A percentile compares a stretch with the other conserved stretches of the same genome.
Evolutionary conservation across 2,329 filamentous ascomycete species (phyloP).

Genomic region (Colletotrichum caudatum): DNA sequence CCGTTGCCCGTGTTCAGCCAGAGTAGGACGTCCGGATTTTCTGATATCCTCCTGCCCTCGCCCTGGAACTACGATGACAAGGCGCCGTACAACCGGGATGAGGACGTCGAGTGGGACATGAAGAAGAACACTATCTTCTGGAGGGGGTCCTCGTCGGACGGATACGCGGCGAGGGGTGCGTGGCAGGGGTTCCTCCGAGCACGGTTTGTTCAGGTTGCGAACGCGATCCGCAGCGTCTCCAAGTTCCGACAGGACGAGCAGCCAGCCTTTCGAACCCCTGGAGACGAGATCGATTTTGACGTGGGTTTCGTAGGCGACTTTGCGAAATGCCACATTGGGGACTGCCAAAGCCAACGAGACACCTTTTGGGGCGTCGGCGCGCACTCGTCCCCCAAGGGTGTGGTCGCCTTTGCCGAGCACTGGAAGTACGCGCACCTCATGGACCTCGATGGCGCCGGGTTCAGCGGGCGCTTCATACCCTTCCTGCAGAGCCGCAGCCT

Average conservation of each 20-base stretch:
- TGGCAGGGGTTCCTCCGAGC: conserved; percentile 72
- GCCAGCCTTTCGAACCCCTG: not conserved
- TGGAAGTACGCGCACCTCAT: conserved; percentile 65
- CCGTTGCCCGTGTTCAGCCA: conserved; percentile 69
- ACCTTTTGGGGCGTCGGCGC: conserved; percentile 49
- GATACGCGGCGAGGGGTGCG: conserved; percentile 59
- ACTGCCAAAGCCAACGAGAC: conserved; percentile 49
- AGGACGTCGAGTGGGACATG: conserved; percentile 58
- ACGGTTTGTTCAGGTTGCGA: conserved; percentile 67
- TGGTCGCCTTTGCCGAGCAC: conserved; percentile 51
- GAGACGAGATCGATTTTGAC: conserved; percentile 43
- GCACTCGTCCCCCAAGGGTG: conserved; percentile 41
- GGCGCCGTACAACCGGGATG: conserved; percentile 53
- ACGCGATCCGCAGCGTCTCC: conserved; percentile 45
- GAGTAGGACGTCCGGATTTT: conserved; percentile 65
- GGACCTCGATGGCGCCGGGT: conserved; percentile 69
- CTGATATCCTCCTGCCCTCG: conserved; percentile 61
- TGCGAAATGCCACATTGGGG: conserved; percentile 48
- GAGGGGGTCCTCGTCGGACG: conserved; percentile 66
- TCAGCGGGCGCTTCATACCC: conserved; percentile 61
- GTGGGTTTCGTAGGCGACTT: conserved; percentile 56
- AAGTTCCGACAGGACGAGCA: conserved; percentile 32
- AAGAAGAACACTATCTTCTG: conserved; percentile 65
- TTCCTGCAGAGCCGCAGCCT: conserved; percentile 65
- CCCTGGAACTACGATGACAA: conserved; percentile 53